These are phyloP conservation scores for Saccharomycopsis hybrid DNA, from an alignment of 1,139 yeast species.

Conservation along the genomic window DNA sequence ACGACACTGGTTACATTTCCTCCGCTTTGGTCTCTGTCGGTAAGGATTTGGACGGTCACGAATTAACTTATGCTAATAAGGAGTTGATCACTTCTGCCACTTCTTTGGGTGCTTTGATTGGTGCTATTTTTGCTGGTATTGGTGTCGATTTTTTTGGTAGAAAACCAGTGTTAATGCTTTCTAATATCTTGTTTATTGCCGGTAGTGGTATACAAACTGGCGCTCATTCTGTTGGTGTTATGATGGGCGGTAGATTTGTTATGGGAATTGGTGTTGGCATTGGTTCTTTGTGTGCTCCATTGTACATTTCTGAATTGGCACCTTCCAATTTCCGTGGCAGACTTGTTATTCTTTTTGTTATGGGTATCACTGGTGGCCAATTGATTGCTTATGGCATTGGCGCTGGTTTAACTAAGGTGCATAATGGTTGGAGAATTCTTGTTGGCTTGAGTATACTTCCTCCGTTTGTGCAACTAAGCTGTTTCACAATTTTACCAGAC, in stretches of 20 bases:
- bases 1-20: slow-evolving; percentile 93
- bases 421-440: slow-evolving; percentile 87
- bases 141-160: slow-evolving; percentile 80
- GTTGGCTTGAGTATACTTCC: slow-evolving; percentile 90
- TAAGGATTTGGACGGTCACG: slow-evolving; percentile 52
- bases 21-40: slow-evolving; percentile 85
- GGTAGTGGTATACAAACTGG: slow-evolving; percentile 84
- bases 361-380: slow-evolving; percentile 75
- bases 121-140: slow-evolving; percentile 71
- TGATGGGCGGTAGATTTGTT: slow-evolving; percentile 84
- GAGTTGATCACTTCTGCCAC: slow-evolving; percentile 94
- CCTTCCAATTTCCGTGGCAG: slow-evolving; percentile 91
- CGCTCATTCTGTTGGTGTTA: slow-evolving; percentile 77
- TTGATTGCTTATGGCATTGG: slow-evolving; percentile 87
- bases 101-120: slow-evolving; percentile 82
- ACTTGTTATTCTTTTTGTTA: slow-evolving; percentile 47
- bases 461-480: slow-evolving; percentile 65
- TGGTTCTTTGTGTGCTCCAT: slow-evolving; percentile 85
- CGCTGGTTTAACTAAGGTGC: slow-evolving; percentile 70
- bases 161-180: slow-evolving; percentile 69
- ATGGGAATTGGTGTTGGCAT: slow-evolving; percentile 97
- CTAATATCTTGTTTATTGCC: slow-evolving; percentile 69
- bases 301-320: slow-evolving; percentile 85
- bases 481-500: slow-evolving; percentile 86
- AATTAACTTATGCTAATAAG: slow-evolving; percentile 66